These are phyloP conservation scores for Chalciporus chontae DNA, from an alignment of 768 basidiomycete species.

Conservation along the genomic window DNA sequence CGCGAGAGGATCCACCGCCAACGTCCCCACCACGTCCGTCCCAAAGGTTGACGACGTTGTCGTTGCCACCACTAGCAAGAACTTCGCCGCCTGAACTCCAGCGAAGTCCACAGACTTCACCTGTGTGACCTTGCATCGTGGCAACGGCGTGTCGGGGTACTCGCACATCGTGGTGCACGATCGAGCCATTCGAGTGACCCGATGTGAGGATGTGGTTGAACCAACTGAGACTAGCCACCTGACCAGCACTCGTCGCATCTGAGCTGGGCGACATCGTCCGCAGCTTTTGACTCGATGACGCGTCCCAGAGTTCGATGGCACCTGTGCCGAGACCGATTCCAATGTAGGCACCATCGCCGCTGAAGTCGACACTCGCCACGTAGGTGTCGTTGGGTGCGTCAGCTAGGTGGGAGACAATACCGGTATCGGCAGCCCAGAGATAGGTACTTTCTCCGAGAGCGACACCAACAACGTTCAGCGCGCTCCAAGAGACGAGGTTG, in stretches of 20 bases:
- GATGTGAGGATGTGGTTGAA: conserved; percentile 79
- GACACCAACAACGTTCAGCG: conserved; percentile 83
- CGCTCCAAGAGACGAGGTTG: conserved; percentile 89
- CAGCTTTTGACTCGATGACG: conserved; percentile 70
- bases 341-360: conserved; percentile 76
- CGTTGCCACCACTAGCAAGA: conserved; percentile 93
- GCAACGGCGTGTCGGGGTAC: conserved; percentile 84
- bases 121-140: conserved; percentile 85
- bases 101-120: conserved; percentile 89
- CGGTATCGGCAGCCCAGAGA: conserved; percentile 92
- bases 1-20: conserved; percentile 40
- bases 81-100: conserved; percentile 89
- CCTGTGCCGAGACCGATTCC: conserved; percentile 79
- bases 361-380: conserved; percentile 75
- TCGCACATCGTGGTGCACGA: conserved; percentile 95
- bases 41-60: conserved; percentile 98
- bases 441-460: conserved; percentile 85
- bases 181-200: conserved; percentile 91
- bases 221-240: conserved; percentile 87
- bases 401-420: conserved; percentile 73
- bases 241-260: conserved; percentile 37
- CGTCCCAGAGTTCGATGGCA: conserved; percentile 94
- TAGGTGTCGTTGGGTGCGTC: conserved; percentile 75
- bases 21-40: conserved; percentile 74
- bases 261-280: conserved; percentile 73